Conservation (phyloP, 768 basidiomycete species). For the Dentipellis fragilis region DNA sequence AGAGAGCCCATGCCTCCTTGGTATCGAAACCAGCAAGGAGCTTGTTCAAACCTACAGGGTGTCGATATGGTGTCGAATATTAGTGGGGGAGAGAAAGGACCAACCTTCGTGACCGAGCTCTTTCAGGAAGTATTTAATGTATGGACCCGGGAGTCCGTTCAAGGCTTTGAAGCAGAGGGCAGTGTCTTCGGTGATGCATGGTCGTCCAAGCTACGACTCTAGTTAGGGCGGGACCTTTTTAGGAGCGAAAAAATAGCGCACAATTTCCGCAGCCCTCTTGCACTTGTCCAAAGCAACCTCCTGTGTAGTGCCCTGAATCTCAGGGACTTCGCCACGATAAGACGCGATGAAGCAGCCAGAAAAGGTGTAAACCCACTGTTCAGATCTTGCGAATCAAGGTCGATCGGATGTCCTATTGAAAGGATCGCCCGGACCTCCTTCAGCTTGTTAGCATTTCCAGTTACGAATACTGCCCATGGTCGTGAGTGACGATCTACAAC, state of each 20-base stretch:
- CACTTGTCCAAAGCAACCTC: slow-evolving; percentile 90
- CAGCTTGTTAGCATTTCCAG: slow-evolving; percentile 90
- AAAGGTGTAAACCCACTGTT: slow-evolving; percentile 48
- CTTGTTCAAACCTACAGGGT: slow-evolving; percentile 59
- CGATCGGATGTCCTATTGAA: slow-evolving; percentile 54
- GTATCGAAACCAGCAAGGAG: slow-evolving; percentile 70
- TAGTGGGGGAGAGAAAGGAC: slow-evolving; percentile 8
- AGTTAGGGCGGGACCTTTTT: neutral
- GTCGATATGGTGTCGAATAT: too few relatives aligned
- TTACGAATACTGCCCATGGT: slow-evolving; percentile 70
- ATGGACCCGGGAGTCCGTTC: slow-evolving; percentile 89
- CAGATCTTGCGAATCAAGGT: slow-evolving; percentile 67
- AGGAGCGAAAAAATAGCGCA: slow-evolving; percentile 16
- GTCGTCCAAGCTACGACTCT: slow-evolving; percentile 31
- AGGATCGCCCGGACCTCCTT: slow-evolving; percentile 83
- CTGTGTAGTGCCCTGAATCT: slow-evolving; percentile 87
- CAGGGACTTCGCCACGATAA: slow-evolving; percentile 55
- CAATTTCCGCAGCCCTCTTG: slow-evolving; percentile 71
- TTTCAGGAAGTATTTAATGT: slow-evolving; percentile 89
- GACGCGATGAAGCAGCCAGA: neutral
- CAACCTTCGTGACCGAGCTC: slow-evolving; percentile 76
- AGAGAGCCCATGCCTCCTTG: slow-evolving; percentile 78
- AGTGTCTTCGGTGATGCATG: slow-evolving; percentile 85
- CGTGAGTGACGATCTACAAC: too few relatives aligned
- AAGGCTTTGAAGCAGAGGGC: slow-evolving; percentile 87